Base-by-base conservation (phyloP, 202 grass and related monocot species). In the Setaria italica region DNA sequence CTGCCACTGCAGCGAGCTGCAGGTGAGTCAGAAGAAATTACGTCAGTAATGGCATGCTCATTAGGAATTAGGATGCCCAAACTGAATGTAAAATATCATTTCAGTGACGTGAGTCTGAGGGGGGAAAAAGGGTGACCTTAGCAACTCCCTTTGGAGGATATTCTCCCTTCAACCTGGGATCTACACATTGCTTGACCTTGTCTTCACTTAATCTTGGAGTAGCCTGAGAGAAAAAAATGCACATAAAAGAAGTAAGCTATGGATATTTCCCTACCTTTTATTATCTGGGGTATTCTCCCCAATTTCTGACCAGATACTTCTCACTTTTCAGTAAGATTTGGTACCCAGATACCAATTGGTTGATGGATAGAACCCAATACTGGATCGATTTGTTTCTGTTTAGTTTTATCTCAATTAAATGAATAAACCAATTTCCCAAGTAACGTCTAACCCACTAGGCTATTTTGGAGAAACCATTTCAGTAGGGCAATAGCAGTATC, bases 161-260 rank as follows among this genome's bases (percentile, higher is more conserved):
- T 78, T 95, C 95, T 46, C 92, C 91, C 89, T 95, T 95, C 88
- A 98, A 73, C 85, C 91, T 88, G 34, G 95, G 95, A 91, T 98
- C 95, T 39, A 98, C 88, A 51, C 95, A 98, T 78, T 98, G 95
- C 85, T 92, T 98, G 17, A 98, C 95, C 87, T 98, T 95, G 74
- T 98, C 92, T 89, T 98, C 91, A 21, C 91, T 93, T 86, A 95
- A 76, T 85, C 92, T 97, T 80, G 95, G 95, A 90, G 95, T 93
- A 54, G 95, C 95, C 95, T 97, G 85, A 70, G 70, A 84, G 50
- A 29, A 41, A 71, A 76, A 54, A 66, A 82, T n/a, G 62, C 4
- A 63, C 46, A 81, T 3, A 17, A 49, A 49, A 33, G 76, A 29
- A 49, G 70, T 90, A 69, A 83, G 51, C 33, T n/a, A 87, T 15